Conservation (phyloP, 345 rosid genomes). For the Abelmoschus esculentus region DNA sequence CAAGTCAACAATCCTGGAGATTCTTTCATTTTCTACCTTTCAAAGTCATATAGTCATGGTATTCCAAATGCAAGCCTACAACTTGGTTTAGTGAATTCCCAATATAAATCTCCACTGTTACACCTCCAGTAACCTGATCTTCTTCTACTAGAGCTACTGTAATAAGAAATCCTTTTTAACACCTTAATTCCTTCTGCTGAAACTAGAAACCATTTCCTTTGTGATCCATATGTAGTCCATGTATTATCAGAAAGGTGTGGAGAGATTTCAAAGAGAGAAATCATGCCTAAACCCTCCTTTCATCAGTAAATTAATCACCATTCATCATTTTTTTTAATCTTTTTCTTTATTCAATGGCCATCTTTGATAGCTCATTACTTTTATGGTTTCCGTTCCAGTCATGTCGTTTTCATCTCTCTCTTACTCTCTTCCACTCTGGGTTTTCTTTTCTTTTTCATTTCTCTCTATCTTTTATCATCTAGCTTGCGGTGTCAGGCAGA, state of each 20-base stretch:
- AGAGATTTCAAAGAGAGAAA: no score
- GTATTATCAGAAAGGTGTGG: neutral
- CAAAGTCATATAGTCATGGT: constrained; percentile 5
- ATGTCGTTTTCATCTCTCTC: constrained; percentile 40
- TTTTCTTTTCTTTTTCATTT: neutral
- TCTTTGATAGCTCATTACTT: constrained; percentile 23
- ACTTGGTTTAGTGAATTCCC: neutral
- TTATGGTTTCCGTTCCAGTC: constrained; percentile 47
- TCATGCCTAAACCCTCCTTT: no score
- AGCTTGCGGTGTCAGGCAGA: constrained; percentile 25
- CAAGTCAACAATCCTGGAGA: constrained; percentile 10
- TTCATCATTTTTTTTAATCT: constrained; percentile 5
- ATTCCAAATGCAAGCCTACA: constrained; percentile 7
- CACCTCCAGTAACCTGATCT: neutral
- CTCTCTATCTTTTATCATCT: constrained; percentile 21
- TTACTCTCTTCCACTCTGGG: constrained; percentile 8
- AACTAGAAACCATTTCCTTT: neutral
- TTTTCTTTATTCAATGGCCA: constrained; percentile 30
- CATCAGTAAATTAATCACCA: constrained; percentile 17
- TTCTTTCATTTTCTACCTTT: neutral
- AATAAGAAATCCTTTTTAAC: neutral
- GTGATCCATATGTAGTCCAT: no score
- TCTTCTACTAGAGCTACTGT: neutral
- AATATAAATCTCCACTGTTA: neutral
- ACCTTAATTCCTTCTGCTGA: neutral